A percentile compares a stretch with the other conserved stretches of the same genome.
These are phyloP conservation scores for Coemansia sp. DNA, from an alignment of 192 early-diverging fungal genomes.

Conservation along the genomic window DNA sequence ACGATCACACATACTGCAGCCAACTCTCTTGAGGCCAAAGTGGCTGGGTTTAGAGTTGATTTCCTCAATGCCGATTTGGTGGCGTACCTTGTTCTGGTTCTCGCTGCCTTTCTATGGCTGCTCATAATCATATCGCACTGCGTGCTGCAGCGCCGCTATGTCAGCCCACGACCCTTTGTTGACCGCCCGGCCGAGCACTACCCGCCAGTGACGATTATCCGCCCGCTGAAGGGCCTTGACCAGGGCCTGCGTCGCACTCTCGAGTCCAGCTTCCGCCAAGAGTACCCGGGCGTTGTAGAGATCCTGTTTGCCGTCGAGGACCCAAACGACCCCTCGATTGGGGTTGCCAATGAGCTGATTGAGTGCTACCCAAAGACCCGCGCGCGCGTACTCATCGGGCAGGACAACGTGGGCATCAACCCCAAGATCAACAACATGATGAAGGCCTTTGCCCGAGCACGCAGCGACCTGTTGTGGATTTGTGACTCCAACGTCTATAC, in stretches of 20 bases:
- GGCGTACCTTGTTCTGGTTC: conserved; percentile 24
- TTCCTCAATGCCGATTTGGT: conserved; percentile 6
- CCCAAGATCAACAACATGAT: conserved; percentile 97
- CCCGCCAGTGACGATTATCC: conserved; percentile 87
- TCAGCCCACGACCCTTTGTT: conserved; percentile 31
- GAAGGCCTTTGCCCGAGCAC: conserved; percentile 70
- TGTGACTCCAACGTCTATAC: conserved; percentile 89
- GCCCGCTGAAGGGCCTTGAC: conserved; percentile 94
- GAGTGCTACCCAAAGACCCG: conserved; percentile 70
- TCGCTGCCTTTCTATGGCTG: conserved; percentile 28
- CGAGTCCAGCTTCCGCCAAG: conserved; percentile 79
- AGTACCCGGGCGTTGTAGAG: conserved; percentile 80
- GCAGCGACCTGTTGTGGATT: conserved; percentile 92
- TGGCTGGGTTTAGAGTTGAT: conserved; percentile 7
- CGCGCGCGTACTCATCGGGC: conserved; percentile 78
- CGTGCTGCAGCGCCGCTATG: conserved; percentile 49
- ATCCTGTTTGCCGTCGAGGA: conserved; percentile 87
- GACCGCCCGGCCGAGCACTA: conserved; percentile 35
- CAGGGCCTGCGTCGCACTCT: conserved; percentile 78
- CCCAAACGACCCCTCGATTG: conserved; percentile 77
- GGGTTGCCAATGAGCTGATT: conserved; percentile 69
- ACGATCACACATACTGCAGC: conserved; percentile 1
- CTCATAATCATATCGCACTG: conserved; percentile 38
- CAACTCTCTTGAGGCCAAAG: neutral
- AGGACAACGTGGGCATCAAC: conserved; percentile 77